Conservation (phyloP, 495 filamentous ascomycete species). For the Arthonia radiata region DNA sequence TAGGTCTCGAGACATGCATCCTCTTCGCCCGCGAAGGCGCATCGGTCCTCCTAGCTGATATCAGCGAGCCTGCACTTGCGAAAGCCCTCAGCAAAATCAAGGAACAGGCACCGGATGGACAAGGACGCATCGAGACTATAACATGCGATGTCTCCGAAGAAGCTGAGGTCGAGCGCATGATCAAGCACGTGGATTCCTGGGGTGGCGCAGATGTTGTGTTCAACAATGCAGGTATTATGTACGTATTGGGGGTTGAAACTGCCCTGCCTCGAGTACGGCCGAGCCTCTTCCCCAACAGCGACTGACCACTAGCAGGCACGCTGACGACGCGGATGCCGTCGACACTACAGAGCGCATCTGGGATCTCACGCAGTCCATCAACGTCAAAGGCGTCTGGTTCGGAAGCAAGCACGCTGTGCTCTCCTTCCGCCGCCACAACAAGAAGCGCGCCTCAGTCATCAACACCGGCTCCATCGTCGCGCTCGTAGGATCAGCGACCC, state of each 20-base stretch:
- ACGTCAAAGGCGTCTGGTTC: slow-evolving; percentile 97
- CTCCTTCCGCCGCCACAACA: slow-evolving; percentile 52
- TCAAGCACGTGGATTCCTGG: slow-evolving; percentile 55
- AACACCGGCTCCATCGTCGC: slow-evolving; percentile 91
- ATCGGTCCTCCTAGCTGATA: slow-evolving; percentile 65
- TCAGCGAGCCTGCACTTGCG: slow-evolving; percentile 45
- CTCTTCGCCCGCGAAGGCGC: slow-evolving; percentile 83
- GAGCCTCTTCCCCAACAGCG: no score
- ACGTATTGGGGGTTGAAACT: no score
- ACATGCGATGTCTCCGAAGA: slow-evolving; percentile 49
- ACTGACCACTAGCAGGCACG: no score
- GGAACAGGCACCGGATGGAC: slow-evolving; percentile 36
- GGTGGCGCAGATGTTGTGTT: slow-evolving; percentile 90
- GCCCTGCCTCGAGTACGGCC: no score
- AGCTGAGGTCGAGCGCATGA: slow-evolving; percentile 38
- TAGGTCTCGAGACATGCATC: slow-evolving; percentile 83
- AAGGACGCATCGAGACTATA: slow-evolving; percentile 30
- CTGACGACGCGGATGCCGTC: slow-evolving; percentile 61
- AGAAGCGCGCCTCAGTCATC: slow-evolving; percentile 60
- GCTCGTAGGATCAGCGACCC: slow-evolving; percentile 76
- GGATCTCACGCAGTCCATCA: slow-evolving; percentile 84
- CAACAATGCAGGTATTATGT: slow-evolving; percentile 99
- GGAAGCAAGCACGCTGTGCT: slow-evolving; percentile 83
- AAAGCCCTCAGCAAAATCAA: slow-evolving; percentile 45
- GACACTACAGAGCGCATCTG: slow-evolving; percentile 74